Percentiles rank a stretch among this genome's conserved stretches.
These are phyloP conservation scores for Pleurotus platypus DNA, from an alignment of 768 basidiomycete genomes.

Conservation along the genomic window DNA sequence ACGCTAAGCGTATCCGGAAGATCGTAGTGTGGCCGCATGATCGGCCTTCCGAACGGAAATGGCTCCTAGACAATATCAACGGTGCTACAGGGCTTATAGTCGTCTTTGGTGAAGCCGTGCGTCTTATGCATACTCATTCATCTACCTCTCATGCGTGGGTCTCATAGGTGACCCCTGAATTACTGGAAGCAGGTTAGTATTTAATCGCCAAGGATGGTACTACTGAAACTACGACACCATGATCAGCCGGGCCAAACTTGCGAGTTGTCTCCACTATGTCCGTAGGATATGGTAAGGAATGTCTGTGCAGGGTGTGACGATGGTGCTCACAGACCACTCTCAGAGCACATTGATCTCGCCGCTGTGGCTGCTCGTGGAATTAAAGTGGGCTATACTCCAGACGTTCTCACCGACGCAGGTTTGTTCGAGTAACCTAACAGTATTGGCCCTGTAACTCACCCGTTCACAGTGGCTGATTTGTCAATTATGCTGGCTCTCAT, in stretches of 20 bases:
- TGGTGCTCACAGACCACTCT: background rate
- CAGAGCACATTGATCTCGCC: constrained; percentile 78
- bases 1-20: constrained; percentile 15
- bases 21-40: constrained; percentile 49
- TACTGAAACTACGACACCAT: background rate
- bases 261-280: constrained; percentile 84
- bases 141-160: background rate
- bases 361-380: constrained; percentile 60
- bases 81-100: constrained; percentile 63
- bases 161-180: constrained; percentile 65
- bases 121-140: background rate
- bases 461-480: constrained; percentile 74
- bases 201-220: background rate
- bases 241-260: constrained; percentile 68
- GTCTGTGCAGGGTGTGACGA: background rate
- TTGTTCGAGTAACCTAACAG: constrained; percentile 3
- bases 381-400: constrained; percentile 87
- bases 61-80: constrained; percentile 71
- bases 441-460: no score
- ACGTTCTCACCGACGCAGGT: constrained; percentile 92
- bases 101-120: constrained; percentile 64
- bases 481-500: constrained; percentile 90
- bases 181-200: constrained; percentile 54
- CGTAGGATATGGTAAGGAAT: constrained; percentile 71
- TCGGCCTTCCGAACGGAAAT: constrained; percentile 51